Conservation (phyloP, 2,329 filamentous ascomycete genomes). For the Xenosphaeropsis pyriputrescens region DNA sequence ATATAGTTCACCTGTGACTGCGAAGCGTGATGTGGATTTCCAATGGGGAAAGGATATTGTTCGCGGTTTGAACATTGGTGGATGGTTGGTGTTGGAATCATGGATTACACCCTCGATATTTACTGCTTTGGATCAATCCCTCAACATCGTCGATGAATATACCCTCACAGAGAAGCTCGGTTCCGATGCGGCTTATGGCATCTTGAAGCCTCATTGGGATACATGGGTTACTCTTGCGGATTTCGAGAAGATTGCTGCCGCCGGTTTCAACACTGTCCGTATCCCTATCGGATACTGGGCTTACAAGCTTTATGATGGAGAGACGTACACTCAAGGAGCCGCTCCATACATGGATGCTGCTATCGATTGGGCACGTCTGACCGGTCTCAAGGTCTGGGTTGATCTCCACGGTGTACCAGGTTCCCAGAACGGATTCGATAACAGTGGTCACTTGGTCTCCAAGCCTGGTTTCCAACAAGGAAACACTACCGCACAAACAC, state of each 20-base stretch:
- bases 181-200: slow-evolving; percentile 26
- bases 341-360: slow-evolving; percentile 37
- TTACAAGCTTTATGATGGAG: slow-evolving; percentile 28
- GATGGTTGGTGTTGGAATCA: slow-evolving; percentile 20
- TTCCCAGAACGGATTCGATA: slow-evolving; percentile 47
- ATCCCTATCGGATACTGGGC: slow-evolving; percentile 47
- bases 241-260: slow-evolving; percentile 37
- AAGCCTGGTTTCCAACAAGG: slow-evolving; percentile 29
- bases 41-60: slow-evolving; percentile 21
- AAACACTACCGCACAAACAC: slow-evolving; percentile 30
- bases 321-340: slow-evolving; percentile 35
- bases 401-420: slow-evolving; percentile 42
- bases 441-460: slow-evolving; percentile 34
- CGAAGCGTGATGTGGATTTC: slow-evolving; percentile 22
- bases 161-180: slow-evolving; percentile 28
- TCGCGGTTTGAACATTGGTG: slow-evolving; percentile 22
- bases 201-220: slow-evolving; percentile 33
- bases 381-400: slow-evolving; percentile 39
- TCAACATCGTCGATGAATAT: slow-evolving; percentile 18
- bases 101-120: slow-evolving; percentile 46
- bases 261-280: slow-evolving; percentile 42
- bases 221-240: slow-evolving; percentile 22
- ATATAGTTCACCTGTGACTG: neutral
- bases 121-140: slow-evolving; percentile 17
- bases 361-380: slow-evolving; percentile 37